Conservation (phyloP, 176 grass and related monocot genomes). For the Thinopyrum elongatum region DNA sequence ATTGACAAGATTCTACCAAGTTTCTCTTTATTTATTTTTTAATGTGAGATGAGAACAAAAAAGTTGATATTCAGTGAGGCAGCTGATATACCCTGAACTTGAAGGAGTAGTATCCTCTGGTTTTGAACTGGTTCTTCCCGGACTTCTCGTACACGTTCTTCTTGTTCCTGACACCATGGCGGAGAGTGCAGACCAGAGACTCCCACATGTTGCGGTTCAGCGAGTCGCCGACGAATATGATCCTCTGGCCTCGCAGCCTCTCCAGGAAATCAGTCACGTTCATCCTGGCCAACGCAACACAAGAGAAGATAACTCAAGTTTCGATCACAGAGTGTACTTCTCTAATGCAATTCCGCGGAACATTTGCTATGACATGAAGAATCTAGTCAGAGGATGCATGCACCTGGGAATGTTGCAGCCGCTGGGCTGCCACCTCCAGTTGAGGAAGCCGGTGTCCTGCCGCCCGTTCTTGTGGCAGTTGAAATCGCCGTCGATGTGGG, state of each 20-base stretch:
- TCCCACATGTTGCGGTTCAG: constrained; percentile 98
- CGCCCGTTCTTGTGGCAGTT: constrained; percentile 92
- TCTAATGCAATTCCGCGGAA: no score
- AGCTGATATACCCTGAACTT: constrained; percentile 69
- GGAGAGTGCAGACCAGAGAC: constrained; percentile 86
- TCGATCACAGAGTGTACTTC: neutral
- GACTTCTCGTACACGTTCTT: constrained; percentile 65
- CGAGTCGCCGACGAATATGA: constrained; percentile 93
- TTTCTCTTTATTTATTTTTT: neutral
- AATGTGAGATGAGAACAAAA: neutral
- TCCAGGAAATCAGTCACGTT: constrained; percentile 66
- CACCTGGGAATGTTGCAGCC: constrained; percentile 73
- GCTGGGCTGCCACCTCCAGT: constrained; percentile 86
- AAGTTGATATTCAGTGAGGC: neutral
- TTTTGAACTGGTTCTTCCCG: constrained; percentile 78
- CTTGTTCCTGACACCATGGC: constrained; percentile 61
- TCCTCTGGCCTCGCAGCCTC: constrained; percentile 79
- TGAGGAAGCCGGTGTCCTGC: constrained; percentile 58
- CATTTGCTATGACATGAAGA: neutral
- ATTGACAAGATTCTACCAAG: neutral
- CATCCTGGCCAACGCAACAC: constrained; percentile 39
- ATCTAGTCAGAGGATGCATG: neutral
- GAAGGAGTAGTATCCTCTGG: constrained; percentile 86
- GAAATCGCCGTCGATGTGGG: constrained; percentile 69
- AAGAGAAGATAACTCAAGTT: neutral